Percentiles rank a stretch among this genome's conserved stretches.
These are phyloP conservation scores for Eucalyptus leucophloia DNA, from an alignment of 345 rosid genomes.

Conservation along the genomic window DNA sequence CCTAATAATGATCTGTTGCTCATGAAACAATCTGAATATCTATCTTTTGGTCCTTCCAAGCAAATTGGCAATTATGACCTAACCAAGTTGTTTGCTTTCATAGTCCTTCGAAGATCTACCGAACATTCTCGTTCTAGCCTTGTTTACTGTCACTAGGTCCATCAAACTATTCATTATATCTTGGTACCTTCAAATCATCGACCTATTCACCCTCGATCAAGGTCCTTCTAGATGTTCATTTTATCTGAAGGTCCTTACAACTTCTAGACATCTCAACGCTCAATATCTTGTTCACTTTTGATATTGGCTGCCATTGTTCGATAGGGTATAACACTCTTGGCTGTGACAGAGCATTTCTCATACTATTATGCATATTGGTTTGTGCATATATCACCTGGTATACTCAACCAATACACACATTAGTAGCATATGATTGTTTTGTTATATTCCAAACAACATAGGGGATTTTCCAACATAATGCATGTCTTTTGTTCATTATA, in stretches of 20 bases:
- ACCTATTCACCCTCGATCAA: neutral
- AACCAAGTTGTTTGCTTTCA: neutral
- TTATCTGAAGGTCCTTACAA: neutral
- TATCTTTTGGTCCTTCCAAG: neutral
- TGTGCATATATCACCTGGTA: neutral
- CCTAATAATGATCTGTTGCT: neutral
- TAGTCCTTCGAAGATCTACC: neutral
- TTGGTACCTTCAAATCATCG: neutral
- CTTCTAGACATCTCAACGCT: neutral
- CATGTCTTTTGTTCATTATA: too few relatives aligned
- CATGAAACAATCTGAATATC: too few relatives aligned
- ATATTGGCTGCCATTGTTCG: neutral
- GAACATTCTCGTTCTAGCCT: neutral
- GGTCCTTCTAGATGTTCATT: too few relatives aligned
- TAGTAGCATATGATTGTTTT: neutral
- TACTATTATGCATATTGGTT: neutral
- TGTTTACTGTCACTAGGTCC: neutral
- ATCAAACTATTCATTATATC: neutral
- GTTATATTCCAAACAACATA: too few relatives aligned
- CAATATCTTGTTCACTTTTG: neutral
- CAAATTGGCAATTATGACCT: neutral
- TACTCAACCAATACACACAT: neutral
- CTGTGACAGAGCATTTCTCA: neutral
- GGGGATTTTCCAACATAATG: neutral
- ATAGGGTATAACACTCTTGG: neutral